Percentiles rank a stretch among this genome's conserved stretches.
These are phyloP conservation scores for Guadua angustifolia DNA, from an alignment of 176 grass and related monocot genomes.

Conservation along the genomic window DNA sequence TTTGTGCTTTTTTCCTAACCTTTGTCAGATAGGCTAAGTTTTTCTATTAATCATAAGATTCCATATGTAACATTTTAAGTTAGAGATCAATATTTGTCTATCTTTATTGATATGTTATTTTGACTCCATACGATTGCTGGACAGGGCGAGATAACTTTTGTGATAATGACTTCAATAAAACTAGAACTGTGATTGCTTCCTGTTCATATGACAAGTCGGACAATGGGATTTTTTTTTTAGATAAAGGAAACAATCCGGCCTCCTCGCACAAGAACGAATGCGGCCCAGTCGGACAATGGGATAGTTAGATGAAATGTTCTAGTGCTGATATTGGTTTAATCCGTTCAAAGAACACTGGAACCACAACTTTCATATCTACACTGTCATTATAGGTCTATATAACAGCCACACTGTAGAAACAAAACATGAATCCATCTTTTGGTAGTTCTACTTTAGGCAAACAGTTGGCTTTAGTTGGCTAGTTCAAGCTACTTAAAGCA, in stretches of 20 bases:
- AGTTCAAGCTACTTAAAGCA: background rate
- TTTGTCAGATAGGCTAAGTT: background rate
- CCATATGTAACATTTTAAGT: background rate
- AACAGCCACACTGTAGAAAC: background rate
- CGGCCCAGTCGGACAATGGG: too few species aligned
- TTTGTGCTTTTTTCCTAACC: background rate
- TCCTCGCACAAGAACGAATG: too few species aligned
- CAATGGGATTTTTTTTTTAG: too few species aligned
- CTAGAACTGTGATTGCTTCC: background rate
- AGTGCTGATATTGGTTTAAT: background rate
- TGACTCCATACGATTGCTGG: background rate
- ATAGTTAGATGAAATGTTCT: background rate
- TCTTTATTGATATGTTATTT: background rate
- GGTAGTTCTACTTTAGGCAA: background rate
- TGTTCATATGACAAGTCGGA: background rate
- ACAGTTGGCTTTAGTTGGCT: background rate
- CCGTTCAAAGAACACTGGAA: background rate
- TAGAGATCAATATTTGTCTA: background rate
- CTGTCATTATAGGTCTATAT: background rate
- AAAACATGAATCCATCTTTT: background rate
- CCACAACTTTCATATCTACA: background rate
- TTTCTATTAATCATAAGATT: background rate
- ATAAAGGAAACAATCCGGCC: too few species aligned
- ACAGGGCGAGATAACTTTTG: background rate
- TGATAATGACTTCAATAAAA: background rate